Conservation (phyloP, 768 basidiomycete genomes). For the Plicaturopsis crispa region DNA sequence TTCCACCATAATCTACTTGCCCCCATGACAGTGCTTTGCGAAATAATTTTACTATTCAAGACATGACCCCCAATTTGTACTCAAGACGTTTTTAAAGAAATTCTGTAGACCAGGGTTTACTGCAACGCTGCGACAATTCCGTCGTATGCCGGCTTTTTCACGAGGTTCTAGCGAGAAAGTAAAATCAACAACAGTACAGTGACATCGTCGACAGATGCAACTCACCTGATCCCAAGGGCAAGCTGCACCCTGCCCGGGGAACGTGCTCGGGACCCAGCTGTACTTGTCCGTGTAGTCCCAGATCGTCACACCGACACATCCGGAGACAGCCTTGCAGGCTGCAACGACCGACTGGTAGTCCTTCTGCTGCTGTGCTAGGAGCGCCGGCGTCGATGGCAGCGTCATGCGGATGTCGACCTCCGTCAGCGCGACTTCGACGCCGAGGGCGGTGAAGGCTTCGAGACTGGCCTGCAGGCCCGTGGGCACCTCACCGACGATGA, state of each 20-base stretch:
- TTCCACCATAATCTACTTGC: no score
- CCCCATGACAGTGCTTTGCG: no score
- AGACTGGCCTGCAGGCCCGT: conserved; percentile 38
- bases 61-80: no score
- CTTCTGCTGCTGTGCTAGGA: conserved; percentile 44
- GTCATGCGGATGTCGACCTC: conserved; percentile 62
- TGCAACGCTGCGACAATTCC: conserved; percentile 39
- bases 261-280: conserved; percentile 31
- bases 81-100: no score
- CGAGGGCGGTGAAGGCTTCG: conserved; percentile 46
- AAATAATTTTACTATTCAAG: no score
- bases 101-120: no score
- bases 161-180: conserved; percentile 27
- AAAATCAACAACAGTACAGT: conserved; percentile 26
- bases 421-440: conserved; percentile 62
- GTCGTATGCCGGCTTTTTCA: conserved; percentile 37
- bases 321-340: conserved; percentile 40
- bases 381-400: conserved; percentile 39
- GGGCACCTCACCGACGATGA: conserved; percentile 52
- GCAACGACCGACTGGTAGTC: conserved; percentile 50
- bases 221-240: conserved; percentile 29
- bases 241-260: conserved; percentile 30
- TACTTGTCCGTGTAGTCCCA: conserved; percentile 43
- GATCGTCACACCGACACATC: conserved; percentile 36
- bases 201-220: background rate